These are phyloP conservation scores for Canna indica DNA, from an alignment of 176 grass and related monocot species.

Conservation along the genomic window DNA sequence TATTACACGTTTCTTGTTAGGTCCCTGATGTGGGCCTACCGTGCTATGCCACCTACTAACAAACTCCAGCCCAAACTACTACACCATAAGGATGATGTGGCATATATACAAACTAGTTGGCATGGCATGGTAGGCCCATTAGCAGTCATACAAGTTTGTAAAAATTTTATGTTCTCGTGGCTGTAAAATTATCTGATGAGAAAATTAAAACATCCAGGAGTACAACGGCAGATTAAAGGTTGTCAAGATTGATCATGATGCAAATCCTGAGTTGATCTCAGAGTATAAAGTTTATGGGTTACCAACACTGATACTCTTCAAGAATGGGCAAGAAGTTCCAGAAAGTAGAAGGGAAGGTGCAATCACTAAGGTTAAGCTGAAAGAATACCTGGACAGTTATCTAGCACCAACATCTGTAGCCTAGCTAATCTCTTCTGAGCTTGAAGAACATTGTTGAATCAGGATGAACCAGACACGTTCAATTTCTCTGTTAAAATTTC, in stretches of 20 bases:
- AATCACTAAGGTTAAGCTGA: conserved; percentile 69
- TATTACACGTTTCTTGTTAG: neutral
- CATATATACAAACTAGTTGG: too few species aligned
- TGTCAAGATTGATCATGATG: conserved; percentile 90
- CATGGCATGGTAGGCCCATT: too few species aligned
- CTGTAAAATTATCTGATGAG: conserved; percentile 2
- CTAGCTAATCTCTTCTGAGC: conserved; percentile 1
- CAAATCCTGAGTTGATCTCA: conserved; percentile 61
- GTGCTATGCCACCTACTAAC: neutral
- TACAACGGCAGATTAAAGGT: conserved; percentile 61
- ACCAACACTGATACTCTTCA: conserved; percentile 79
- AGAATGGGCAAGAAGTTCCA: conserved; percentile 69
- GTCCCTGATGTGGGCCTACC: neutral
- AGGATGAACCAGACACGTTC: neutral
- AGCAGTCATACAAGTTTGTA: too few species aligned
- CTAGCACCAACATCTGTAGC: neutral
- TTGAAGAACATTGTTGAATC: neutral
- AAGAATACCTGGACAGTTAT: conserved; percentile 39
- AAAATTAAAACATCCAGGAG: conserved; percentile 42
- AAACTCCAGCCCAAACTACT: too few species aligned
- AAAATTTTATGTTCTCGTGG: too few species aligned
- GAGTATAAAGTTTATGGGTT: conserved; percentile 80
- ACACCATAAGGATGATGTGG: too few species aligned
- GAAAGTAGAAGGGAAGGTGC: conserved; percentile 83
- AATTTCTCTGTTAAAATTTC: neutral